Evolutionary conservation across 805 yeast species (phyloP), one percentile per base, ranked within the genome.

Genomic region (Cyberlindnera mycetangii): DNA sequence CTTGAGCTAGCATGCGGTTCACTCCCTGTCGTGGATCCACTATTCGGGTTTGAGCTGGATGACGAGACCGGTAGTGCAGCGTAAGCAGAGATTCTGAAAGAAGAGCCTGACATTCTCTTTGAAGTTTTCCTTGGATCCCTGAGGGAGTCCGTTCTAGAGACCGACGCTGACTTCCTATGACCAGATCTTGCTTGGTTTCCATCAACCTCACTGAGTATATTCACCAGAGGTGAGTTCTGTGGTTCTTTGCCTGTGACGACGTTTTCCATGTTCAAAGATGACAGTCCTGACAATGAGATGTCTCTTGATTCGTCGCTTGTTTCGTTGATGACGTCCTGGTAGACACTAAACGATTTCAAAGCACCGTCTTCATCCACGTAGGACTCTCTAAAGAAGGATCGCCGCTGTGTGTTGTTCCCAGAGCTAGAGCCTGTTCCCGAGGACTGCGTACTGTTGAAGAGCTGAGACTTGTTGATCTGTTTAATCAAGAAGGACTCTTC

Each of bases 401-500:
- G 48, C 41, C 60, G 50, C 28, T 19, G 48, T 8, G 18, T 33
- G 25, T 27, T 32, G 7, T 22, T 20, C 8, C 19, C 11, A 21
- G 16, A 28, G 24, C 21, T 39, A 7, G 47, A 39, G 15, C 28
- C 31, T 4, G 47, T 36, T 6, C 38, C 38, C 5, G 46, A 40
- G 11, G 41, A 37, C 10, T 33, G 41, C 3, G 54, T 50, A 20
- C 42, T 48, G 38, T 58, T 56, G 46, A 57, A 55, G 10, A 55
- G 39, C 15, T 52, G 55, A 2, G 62, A 56, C 30, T 45, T 53
- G 49, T 59, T 59, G 5, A 59, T 22, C 44, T 59, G 61, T 27
- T 48, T 53, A 44, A 59, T 49, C 12, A 59, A 44, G 39, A 59
- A 59, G 3, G 63, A 59, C 38, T 59, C 63, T 30, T 59, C 63